Base-by-base conservation (phyloP, 2,329 filamentous ascomycete genomes). In the Metarhizium robertsii region DNA sequence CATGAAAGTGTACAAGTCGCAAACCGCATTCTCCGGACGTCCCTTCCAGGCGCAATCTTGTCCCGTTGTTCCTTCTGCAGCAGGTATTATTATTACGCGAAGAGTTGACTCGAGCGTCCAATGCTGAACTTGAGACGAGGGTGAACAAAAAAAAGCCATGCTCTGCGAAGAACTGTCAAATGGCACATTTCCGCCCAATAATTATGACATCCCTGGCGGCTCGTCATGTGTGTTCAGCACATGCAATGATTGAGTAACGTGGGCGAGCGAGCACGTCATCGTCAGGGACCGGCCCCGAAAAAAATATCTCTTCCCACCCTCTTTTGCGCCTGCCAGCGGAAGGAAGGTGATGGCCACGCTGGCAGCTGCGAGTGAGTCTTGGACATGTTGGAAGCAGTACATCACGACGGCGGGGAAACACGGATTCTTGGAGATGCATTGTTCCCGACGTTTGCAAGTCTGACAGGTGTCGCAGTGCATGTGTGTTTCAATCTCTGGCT, bases 221-320 rank as follows among this genome's bases (percentile, higher is more conserved):
- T 18, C n/a, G 14, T n/a, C 40, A 16, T 6, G 14, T 43, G 40
- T 20, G 25, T 25, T 25, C 30, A 34, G 38, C 52, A 47, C 50
- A 55, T 50, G 47, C 46, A 49, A 36, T 16, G 47, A 34, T 48
- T 50, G 38, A 48, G 18, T 45, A 16, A 25, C 25, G 25, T 25
- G 25, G 18, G 36, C 32, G 36, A 36, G 42, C 25, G 52, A 59
- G 53, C 55, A 59, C 58, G 58, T 57, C 58, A 56, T 57, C 38
- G 50, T 53, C 53, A 49, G 53, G 49, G 38, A 55, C 54, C 25
- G 25, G 29, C 36, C 43, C 52, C 38, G 45, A 34, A 48, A 50
- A 52, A 55, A 45, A 36, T 11, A 50, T 46, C 53, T 38, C 48
- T 16, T 29, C 55, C 50, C 32, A 34, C 36, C 51, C 50, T 53